Conservation (phyloP, 2,329 filamentous ascomycete genomes). For the Aspergillus jensenii region DNA sequence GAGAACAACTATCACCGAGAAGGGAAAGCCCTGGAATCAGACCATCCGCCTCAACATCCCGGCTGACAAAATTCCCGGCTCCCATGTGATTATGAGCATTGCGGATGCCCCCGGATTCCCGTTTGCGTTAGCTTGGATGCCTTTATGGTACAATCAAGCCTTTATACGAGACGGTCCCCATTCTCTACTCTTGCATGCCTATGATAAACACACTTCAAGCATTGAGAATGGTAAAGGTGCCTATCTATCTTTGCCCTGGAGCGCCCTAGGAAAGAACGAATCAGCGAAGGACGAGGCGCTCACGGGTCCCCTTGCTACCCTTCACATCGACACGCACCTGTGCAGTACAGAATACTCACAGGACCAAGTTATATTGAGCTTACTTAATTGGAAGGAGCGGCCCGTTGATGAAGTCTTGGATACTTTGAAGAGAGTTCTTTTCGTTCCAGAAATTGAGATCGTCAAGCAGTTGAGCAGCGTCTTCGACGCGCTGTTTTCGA, state of each 20-base stretch:
- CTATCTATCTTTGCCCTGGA: slow-evolving; percentile 84
- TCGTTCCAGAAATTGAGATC: slow-evolving; percentile 95
- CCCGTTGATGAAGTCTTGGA: slow-evolving; percentile 69
- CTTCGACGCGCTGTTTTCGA: slow-evolving; percentile 86
- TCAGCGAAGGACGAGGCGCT: slow-evolving; percentile 70
- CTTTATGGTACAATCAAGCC: slow-evolving; percentile 86
- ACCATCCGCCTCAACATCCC: slow-evolving; percentile 79
- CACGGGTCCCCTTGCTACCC: slow-evolving; percentile 74
- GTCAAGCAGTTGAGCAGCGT: slow-evolving; percentile 91
- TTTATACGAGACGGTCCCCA: slow-evolving; percentile 86
- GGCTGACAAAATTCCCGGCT: slow-evolving; percentile 74
- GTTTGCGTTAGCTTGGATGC: slow-evolving; percentile 90
- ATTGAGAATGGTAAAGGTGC: slow-evolving; percentile 72
- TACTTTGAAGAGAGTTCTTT: slow-evolving; percentile 78
- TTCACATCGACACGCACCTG: slow-evolving; percentile 79
- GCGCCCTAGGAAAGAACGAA: slow-evolving; percentile 64
- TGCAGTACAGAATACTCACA: slow-evolving; percentile 96
- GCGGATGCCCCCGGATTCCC: slow-evolving; percentile 83
- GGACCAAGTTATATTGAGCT: slow-evolving; percentile 77
- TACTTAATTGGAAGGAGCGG: slow-evolving; percentile 83
- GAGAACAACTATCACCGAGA: slow-evolving; percentile 77
- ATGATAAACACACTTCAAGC: slow-evolving; percentile 86
- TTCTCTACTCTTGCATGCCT: slow-evolving; percentile 78
- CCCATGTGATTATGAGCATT: slow-evolving; percentile 86
- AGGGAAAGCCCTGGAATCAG: slow-evolving; percentile 82